Base-by-base conservation (phyloP, 1,139 yeast species). In the Sugiyamaella neomexicana region DNA sequence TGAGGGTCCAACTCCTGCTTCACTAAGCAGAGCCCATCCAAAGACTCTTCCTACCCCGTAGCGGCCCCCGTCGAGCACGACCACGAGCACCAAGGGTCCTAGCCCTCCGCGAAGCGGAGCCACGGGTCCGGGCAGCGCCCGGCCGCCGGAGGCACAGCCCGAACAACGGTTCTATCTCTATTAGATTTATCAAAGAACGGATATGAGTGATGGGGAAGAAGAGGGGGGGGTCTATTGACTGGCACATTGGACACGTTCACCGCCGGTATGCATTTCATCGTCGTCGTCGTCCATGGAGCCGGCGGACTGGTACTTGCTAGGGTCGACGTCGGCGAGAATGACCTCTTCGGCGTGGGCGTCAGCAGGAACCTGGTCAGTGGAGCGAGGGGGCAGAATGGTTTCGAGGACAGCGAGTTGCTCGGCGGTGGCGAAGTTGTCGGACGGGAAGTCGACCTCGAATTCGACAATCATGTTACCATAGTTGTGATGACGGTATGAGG, bases 331-430 rank as follows among this genome's bases (percentile, higher is more conserved):
- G 46, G 76, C 76, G 69, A 83, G 73, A 43, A 85, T 85, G 68
- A 93, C 93, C 64, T 93, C 98, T 65, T 95, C 99, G 60, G 87
- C 82, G 58, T 80, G 68, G 34, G 70, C 76, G 39, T 64, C 68
- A 34, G 60, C 64, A 16, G 76, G 74, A 46, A 72, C 61, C 29
- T 59, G 63, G 20, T 67, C 63, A 27, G 58, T 54, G 15, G 64
- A 62, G 53, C 79, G 67, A 15, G 75, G 61, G 5, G 81, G 81
- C 50, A 80, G 67, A 2, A 78, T 72, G 46, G 65, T 60, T 59
- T 74, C 74, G 46, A 81, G 67, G 38, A 68, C 58, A 29, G 67
- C 66, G 32, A 73, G 65, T 61, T 73, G 72, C 55, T 72, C 75
- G 9, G 71, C 70, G 10, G 72, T 62, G 25, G 80, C 60, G 50